Conservation (phyloP, 2,329 filamentous ascomycete genomes). For the Colletotrichum acutatum region DNA sequence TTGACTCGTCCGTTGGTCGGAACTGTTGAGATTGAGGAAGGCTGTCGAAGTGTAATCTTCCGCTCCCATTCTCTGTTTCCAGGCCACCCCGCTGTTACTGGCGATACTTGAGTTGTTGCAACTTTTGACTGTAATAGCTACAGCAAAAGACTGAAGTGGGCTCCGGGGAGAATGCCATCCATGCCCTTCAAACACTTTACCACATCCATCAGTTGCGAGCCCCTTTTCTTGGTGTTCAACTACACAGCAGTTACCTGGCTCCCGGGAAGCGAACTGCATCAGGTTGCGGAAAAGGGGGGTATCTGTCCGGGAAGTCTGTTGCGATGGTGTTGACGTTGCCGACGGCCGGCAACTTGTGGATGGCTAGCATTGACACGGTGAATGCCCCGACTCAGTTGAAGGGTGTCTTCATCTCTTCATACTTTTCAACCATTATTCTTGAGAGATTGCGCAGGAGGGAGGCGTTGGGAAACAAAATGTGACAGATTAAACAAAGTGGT, state of each 20-base stretch:
- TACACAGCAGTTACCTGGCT: background rate
- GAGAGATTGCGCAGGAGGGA: background rate
- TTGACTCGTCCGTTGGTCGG: background rate
- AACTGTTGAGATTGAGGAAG: background rate
- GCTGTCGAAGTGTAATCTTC: background rate
- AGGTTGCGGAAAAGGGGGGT: background rate
- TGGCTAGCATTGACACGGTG: background rate
- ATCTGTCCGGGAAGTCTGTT: background rate
- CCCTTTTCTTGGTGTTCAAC: background rate
- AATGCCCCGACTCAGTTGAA: background rate
- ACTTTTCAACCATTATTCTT: background rate
- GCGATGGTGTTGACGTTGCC: background rate
- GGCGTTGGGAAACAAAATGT: background rate
- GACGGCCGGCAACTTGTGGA: background rate
- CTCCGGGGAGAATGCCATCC: background rate
- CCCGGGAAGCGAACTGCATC: background rate
- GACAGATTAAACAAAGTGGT: background rate
- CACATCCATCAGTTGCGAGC: background rate
- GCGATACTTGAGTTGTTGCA: background rate
- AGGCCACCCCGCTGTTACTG: too few species aligned
- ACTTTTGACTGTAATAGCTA: background rate
- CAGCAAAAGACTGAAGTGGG: background rate
- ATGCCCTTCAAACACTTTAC: background rate
- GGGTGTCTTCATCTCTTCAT: background rate
- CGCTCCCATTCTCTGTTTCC: background rate